Evolutionary conservation across 2,329 filamentous ascomycete species (phyloP).

Genomic region (Cercospora berteroae): DNA sequence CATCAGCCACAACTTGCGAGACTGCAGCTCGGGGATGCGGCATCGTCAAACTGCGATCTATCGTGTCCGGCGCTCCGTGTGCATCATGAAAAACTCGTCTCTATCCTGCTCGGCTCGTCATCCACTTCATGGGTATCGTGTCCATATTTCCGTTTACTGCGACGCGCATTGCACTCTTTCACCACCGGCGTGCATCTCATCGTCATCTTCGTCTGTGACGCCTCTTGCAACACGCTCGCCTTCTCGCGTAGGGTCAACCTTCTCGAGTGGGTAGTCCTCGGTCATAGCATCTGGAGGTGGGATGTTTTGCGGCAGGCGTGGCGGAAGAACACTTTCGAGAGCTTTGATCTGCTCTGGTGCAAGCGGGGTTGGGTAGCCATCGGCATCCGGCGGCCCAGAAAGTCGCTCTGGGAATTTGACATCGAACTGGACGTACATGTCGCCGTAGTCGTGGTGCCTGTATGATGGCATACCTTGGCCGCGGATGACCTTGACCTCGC

Average conservation of each 20-base stretch:
- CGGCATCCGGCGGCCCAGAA: constrained; percentile 39
- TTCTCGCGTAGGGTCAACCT: constrained; percentile 67
- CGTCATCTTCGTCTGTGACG: constrained; percentile 62
- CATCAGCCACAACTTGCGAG: neutral
- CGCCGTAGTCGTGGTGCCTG: constrained; percentile 91
- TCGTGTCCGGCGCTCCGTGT: neutral
- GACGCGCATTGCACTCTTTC: constrained; percentile 85
- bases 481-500: constrained; percentile 86
- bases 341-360: constrained; percentile 69
- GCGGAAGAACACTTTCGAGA: constrained; percentile 81
- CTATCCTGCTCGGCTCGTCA: constrained; percentile 1
- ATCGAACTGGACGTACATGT: constrained; percentile 95
- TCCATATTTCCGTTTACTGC: constrained; percentile 60
- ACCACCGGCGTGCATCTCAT: constrained; percentile 60
- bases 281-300: constrained; percentile 85
- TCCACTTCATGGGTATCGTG: constrained; percentile 18
- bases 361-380: constrained; percentile 44
- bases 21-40: neutral
- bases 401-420: constrained; percentile 82
- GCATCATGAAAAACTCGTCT: constrained; percentile 2
- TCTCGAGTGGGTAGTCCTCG: constrained; percentile 83
- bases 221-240: constrained; percentile 63
- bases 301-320: constrained; percentile 61
- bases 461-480: constrained; percentile 97
- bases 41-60: neutral